Percentiles rank a stretch among this genome's conserved stretches.
These are phyloP conservation scores for Fusarium drepaniforme DNA, from an alignment of 2,329 filamentous ascomycete genomes.

Conservation along the genomic window DNA sequence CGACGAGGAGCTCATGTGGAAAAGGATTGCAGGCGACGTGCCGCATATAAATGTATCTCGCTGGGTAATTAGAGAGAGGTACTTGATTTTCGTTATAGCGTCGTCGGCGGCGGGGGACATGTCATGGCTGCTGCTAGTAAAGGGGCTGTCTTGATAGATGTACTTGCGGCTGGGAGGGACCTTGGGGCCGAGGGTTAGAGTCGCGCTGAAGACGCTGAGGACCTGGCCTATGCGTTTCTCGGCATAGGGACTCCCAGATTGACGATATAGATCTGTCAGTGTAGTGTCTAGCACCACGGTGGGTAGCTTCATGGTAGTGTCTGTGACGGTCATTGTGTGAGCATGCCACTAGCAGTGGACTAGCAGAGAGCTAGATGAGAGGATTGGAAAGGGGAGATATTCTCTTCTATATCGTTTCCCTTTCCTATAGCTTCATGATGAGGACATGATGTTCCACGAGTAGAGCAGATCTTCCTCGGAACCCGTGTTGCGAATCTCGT, in stretches of 20 bases:
- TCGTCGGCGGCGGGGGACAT: conserved; percentile 16
- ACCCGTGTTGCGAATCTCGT: neutral
- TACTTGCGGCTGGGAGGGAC: conserved; percentile 52
- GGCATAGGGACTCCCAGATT: conserved; percentile 36
- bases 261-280: conserved; percentile 50
- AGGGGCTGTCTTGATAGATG: conserved; percentile 51
- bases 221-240: conserved; percentile 47
- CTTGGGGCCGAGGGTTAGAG: conserved; percentile 39
- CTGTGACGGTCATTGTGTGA: conserved; percentile 5
- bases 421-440: no score
- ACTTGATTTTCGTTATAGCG: conserved; percentile 47
- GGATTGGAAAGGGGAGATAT: neutral
- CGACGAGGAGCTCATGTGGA: conserved; percentile 42
- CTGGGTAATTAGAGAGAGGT: conserved; percentile 51
- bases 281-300: conserved; percentile 50
- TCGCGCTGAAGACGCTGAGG: conserved; percentile 45
- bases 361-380: neutral
- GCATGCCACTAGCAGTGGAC: neutral
- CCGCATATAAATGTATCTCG: conserved; percentile 51
- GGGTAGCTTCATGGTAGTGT: conserved; percentile 38
- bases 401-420: neutral
- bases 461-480: neutral
- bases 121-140: conserved; percentile 42
- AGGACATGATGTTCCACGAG: no score
- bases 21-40: conserved; percentile 44